Percentiles rank a stretch among this genome's conserved stretches.
These are phyloP conservation scores for Catunica adiposa DNA, from an alignment of 2,329 filamentous ascomycete species.

Conservation along the genomic window DNA sequence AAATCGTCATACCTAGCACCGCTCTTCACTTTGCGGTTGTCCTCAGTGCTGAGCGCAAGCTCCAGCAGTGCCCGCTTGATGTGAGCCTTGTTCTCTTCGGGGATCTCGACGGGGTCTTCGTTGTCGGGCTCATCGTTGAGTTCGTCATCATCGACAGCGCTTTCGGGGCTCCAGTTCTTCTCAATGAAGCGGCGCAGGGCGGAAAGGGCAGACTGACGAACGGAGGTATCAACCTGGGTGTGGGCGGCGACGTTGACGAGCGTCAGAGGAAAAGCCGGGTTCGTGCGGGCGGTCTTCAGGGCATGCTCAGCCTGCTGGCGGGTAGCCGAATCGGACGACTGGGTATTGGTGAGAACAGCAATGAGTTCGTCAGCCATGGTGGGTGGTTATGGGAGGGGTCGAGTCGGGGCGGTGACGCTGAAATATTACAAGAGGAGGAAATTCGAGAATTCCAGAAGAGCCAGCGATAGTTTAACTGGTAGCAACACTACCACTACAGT, in stretches of 20 bases:
- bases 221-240: slow-evolving; percentile 50
- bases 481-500: not conserved
- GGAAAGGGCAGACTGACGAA: slow-evolving; percentile 71
- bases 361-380: slow-evolving; percentile 85
- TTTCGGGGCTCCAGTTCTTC: slow-evolving; percentile 63
- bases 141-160: slow-evolving; percentile 49
- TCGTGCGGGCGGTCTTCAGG: slow-evolving; percentile 52
- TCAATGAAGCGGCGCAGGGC: slow-evolving; percentile 70
- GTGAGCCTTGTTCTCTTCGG: slow-evolving; percentile 37
- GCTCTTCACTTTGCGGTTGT: slow-evolving; percentile 73
- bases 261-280: slow-evolving; percentile 58
- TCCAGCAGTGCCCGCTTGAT: slow-evolving; percentile 61
- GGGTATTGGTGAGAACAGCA: slow-evolving; percentile 72
- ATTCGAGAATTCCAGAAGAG: not conserved
- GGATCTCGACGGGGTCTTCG: slow-evolving; percentile 19
- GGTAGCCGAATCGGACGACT: slow-evolving; percentile 56
- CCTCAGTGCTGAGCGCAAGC: slow-evolving; percentile 54
- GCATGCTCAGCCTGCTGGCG: slow-evolving; percentile 78
- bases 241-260: slow-evolving; percentile 71
- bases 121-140: slow-evolving; percentile 48
- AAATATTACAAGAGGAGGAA: not conserved
- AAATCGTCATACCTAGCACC: slow-evolving; percentile 58
- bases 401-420: not conserved
- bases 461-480: not conserved
- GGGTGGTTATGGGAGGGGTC: not conserved